These are phyloP conservation scores for Sequoia sempervirens DNA, from an alignment of 75 land plant genomes.

Conservation along the genomic window DNA sequence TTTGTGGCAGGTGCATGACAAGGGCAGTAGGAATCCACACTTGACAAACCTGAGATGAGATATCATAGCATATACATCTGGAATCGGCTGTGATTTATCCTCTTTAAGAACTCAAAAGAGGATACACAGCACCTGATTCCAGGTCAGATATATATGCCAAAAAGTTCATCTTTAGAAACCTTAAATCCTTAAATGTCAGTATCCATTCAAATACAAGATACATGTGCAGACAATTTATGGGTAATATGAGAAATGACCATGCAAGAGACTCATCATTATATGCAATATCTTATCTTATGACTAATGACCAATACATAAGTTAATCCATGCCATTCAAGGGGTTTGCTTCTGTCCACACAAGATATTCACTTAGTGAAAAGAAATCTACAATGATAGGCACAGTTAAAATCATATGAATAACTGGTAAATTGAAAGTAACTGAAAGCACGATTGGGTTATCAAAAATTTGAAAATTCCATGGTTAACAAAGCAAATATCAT, in stretches of 20 bases:
- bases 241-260: not conserved
- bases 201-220: not conserved
- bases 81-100: no score
- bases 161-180: no score
- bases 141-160: no score
- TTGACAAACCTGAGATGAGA: no score
- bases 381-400: not conserved
- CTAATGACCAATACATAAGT: not conserved
- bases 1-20: no score
- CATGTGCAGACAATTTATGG: not conserved
- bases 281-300: not conserved
- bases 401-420: not conserved
- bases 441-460: not conserved
- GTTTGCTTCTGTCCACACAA: not conserved
- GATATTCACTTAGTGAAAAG: not conserved
- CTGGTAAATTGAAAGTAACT: not conserved
- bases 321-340: not conserved
- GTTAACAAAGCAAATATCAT: not conserved
- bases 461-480: not conserved
- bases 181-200: no score
- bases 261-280: not conserved
- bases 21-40: no score
- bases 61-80: no score
- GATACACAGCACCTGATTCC: no score
- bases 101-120: no score